Evolutionary conservation across 768 basidiomycete species (phyloP).

Genomic region (Rhizopogon salebrosus): DNA sequence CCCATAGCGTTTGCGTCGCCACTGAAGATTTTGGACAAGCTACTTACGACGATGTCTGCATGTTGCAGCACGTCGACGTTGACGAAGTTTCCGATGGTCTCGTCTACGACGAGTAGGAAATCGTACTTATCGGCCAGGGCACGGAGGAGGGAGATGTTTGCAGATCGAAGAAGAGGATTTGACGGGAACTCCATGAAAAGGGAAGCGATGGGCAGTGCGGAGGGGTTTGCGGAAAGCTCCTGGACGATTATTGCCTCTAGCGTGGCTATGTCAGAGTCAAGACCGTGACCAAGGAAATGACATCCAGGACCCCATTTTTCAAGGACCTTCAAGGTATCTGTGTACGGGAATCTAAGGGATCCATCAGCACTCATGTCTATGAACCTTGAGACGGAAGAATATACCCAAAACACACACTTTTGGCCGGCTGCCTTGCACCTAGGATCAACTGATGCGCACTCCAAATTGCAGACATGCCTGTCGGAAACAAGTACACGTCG

Average conservation of each 20-base stretch:
- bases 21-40: conserved; percentile 92
- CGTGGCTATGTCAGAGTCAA: conserved; percentile 68
- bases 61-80: conserved; percentile 88
- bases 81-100: conserved; percentile 91
- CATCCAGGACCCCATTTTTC: conserved; percentile 96
- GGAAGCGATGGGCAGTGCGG: conserved; percentile 61
- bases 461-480: conserved; percentile 96
- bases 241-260: conserved; percentile 59
- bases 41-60: conserved; percentile 87
- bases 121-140: conserved; percentile 81
- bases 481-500: conserved; percentile 84
- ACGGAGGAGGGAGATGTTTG: conserved; percentile 71
- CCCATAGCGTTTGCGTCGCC: conserved; percentile 97
- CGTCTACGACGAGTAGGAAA: conserved; percentile 87
- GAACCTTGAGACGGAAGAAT: conserved; percentile 17
- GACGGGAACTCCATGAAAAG: conserved; percentile 94
- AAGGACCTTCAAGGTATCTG: conserved; percentile 89
- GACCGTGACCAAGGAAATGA: conserved; percentile 80
- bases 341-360: conserved; percentile 78
- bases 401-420: conserved; percentile 94
- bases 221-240: conserved; percentile 31
- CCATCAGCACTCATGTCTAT: neutral
- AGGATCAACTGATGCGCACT: conserved; percentile 73
- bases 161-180: conserved; percentile 87
- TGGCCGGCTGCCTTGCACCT: conserved; percentile 46